These are phyloP conservation scores for Ilyonectria robusta DNA, from an alignment of 2,329 filamentous ascomycete species.

Conservation along the genomic window DNA sequence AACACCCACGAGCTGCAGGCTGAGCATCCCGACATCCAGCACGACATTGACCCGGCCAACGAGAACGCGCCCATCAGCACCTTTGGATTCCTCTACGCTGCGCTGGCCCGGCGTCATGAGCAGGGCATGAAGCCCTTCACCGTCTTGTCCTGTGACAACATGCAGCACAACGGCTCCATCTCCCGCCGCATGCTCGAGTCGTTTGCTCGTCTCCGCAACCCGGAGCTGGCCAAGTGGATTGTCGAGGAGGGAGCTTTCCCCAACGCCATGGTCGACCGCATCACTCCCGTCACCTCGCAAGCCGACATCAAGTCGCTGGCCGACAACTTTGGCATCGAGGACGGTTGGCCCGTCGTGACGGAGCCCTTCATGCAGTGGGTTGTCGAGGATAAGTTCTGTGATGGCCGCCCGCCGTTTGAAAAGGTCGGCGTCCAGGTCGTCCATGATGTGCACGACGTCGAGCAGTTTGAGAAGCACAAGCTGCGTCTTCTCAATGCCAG, in stretches of 20 bases:
- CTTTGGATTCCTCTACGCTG: constrained; percentile 68
- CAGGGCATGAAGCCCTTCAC: constrained; percentile 67
- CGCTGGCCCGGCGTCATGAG: constrained; percentile 60
- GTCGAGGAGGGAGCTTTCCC: constrained; percentile 63
- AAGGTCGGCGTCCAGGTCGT: constrained; percentile 68
- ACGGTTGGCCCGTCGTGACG: constrained; percentile 68
- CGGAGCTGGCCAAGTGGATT: constrained; percentile 65
- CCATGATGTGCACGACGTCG: constrained; percentile 64
- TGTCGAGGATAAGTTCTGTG: constrained; percentile 65
- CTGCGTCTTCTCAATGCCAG: constrained; percentile 68
- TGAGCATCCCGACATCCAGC: constrained; percentile 64
- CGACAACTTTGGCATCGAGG: constrained; percentile 61
- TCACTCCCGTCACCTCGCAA: constrained; percentile 64
- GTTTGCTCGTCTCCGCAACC: constrained; percentile 63
- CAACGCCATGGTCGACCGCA: constrained; percentile 70
- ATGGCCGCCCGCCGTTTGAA: constrained; percentile 66
- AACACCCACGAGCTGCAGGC: constrained; percentile 67
- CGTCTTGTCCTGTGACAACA: constrained; percentile 69
- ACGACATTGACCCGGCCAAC: constrained; percentile 58
- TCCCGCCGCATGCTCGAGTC: constrained; percentile 66
- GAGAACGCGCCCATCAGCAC: constrained; percentile 61
- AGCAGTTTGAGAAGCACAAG: constrained; percentile 71
- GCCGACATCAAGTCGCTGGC: constrained; percentile 61
- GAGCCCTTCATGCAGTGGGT: constrained; percentile 72
- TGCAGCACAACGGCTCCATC: constrained; percentile 70